Evolutionary conservation across 176 grass and related monocot species (phyloP), one percentile per base, ranked within the genome.

Genomic region (Hordeum marinum): DNA sequence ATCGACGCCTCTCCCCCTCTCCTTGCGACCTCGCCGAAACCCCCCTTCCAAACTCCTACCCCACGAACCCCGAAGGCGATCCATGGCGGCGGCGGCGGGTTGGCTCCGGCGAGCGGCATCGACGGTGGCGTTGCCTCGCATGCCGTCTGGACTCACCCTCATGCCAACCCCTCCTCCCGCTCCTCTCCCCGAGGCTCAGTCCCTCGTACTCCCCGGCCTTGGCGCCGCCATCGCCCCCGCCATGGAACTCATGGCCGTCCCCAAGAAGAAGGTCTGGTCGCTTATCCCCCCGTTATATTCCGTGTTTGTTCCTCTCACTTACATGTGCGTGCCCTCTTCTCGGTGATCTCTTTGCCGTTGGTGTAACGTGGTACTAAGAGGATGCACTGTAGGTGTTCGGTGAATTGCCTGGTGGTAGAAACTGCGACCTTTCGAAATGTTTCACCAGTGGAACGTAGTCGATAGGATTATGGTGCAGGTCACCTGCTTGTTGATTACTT

Each of bases 191-290:
- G 63, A 79, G 43, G 43, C 88, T 15, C 73, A 81, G 45, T 87
- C 81, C 8, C 61, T 84, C 69, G 32, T 77, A 23, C 41, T 94
- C 60, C 67, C 90, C 10, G 57, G 87, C 39, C 80, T 85, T 76
- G 79, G 62, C 61, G 82, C 81, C 42, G 80, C 25, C 27, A 26
- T 35, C 70, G 76, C 54, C 6, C 31, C 52, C 27, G 63, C 90
- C 45, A 84, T 95, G 90, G 90, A 95, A 55, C 93, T 95, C 88
- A 92, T 95, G 90, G 93, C 93, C 43, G 90, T 95, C 12, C 93
- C 93, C 65, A 95, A 92, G 91, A 95, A 95, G 77, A 95, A 95
- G 90, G 88, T 95, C 1, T 59, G 14, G n/a, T 70, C 79, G 27
- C 81, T 72, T 66, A 67, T 62, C 57, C 27, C 32, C 35, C 9